Evolutionary conservation across 345 rosid species (phyloP), one percentile per base, ranked within the genome.

Genomic region (Stellera chamaejasme): DNA sequence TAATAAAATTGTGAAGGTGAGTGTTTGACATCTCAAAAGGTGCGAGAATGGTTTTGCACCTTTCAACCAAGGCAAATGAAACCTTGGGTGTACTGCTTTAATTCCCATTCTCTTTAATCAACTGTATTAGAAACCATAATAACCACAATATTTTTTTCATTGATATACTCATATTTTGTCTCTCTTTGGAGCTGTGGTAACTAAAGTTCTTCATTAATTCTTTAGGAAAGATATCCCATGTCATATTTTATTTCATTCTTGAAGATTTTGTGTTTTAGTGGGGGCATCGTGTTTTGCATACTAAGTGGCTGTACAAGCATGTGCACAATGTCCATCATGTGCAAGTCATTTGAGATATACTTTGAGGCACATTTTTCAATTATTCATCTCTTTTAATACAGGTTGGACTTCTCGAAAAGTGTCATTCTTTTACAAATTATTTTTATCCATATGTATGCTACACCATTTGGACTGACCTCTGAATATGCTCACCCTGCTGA

Each of bases 401-500:
- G n/a, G n/a, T n/a, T n/a, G n/a, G n/a, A n/a, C n/a, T n/a, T n/a
- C 39, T 32, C 7, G 39, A 32, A 32, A 32, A 32, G 7, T 7
- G 7, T 7, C 39, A 32, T 32, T n/a, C n/a, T 32, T 32, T 32
- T 32, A 7, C 32, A 23, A 45, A 59, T 11, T 67, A 48, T 58
- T 61, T 15, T 26, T 45, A 26, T 10, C 26, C 42, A 47, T 82
- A 93, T 97, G 67, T 93, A 84, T 61, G 96, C 97, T n/a, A 89
- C 99, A 41, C 99, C 99, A 27, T 93, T 93, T 73, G 97, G 99
- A 60, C 69, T 87, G 65, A 93, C 97, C 55, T 87, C 99, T 50
- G 97, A 93, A 69, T 93, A 89, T 73, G 99, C 97, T 64, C 99
- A 87, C 67, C 97, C 99, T 27, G 88, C 94, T 66, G 99, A 93